Conservation (phyloP, 192 early-diverging fungal species). For the Radiomyces spectabilis region DNA sequence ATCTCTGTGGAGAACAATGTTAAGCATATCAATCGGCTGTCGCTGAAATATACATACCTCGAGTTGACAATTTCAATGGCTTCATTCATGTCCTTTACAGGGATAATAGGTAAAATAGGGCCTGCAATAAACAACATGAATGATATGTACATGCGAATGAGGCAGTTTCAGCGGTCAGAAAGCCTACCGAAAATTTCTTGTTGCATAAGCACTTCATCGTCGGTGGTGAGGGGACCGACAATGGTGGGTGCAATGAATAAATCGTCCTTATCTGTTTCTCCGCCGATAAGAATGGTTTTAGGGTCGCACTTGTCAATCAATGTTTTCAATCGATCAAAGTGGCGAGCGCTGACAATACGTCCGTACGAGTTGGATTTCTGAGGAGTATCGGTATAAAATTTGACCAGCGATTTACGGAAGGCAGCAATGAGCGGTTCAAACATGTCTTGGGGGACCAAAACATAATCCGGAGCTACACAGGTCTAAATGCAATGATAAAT, state of each 20-base stretch:
- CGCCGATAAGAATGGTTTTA: constrained; percentile 54
- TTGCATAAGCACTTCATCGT: constrained; percentile 59
- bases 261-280: constrained; percentile 50
- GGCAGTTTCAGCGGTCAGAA: too few relatives aligned
- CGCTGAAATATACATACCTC: constrained; percentile 5
- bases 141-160: too few relatives aligned
- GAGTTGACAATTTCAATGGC: constrained; percentile 56
- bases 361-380: constrained; percentile 36
- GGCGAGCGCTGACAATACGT: constrained; percentile 54
- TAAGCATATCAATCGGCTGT: background rate
- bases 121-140: background rate
- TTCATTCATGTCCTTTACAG: constrained; percentile 53
- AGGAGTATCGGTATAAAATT: constrained; percentile 35
- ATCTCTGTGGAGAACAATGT: background rate
- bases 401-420: constrained; percentile 26
- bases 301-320: constrained; percentile 37
- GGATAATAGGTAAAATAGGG: constrained; percentile 81
- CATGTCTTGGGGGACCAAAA: constrained; percentile 46
- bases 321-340: constrained; percentile 53
- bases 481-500: constrained; percentile 48
- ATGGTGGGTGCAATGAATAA: constrained; percentile 79
- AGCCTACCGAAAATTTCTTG: constrained; percentile 80
- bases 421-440: constrained; percentile 40
- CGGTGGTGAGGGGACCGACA: constrained; percentile 54
- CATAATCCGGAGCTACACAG: constrained; percentile 74